These are phyloP conservation scores for Hyaloperonospora brassicae DNA, from an alignment of 352 stramenopile genomes.

Conservation along the genomic window DNA sequence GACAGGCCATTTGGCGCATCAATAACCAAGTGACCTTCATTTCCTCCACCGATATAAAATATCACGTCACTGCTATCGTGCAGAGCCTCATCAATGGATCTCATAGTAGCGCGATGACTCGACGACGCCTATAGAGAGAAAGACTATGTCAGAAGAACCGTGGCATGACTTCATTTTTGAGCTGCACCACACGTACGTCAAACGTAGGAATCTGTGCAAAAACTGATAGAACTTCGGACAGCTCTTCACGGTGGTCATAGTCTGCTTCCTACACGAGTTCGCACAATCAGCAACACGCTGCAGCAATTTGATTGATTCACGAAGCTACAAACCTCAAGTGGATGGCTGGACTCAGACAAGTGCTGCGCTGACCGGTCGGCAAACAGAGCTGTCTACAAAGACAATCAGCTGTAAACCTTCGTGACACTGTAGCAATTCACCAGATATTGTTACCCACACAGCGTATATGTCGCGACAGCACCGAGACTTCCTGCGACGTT, in stretches of 20 bases:
- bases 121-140: slow-evolving; percentile 20
- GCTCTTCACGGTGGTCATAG: slow-evolving; percentile 39
- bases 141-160: not conserved
- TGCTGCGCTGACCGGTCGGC: slow-evolving; percentile 21
- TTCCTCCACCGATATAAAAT: slow-evolving; percentile 35
- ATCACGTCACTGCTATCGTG: slow-evolving; percentile 28
- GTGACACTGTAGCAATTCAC: not conserved
- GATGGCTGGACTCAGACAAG: slow-evolving; percentile 22
- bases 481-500: slow-evolving; percentile 5
- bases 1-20: slow-evolving; percentile 33
- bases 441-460: slow-evolving; percentile 13
- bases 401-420: not conserved
- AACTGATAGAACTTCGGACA: slow-evolving; percentile 36
- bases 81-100: slow-evolving; percentile 29
- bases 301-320: not conserved
- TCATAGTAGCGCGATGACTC: slow-evolving; percentile 26
- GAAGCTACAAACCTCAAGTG: slow-evolving; percentile 17
- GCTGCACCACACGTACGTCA: slow-evolving; percentile 23
- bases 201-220: slow-evolving; percentile 38
- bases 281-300: slow-evolving; percentile 1
- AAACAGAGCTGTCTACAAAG: slow-evolving; percentile 25
- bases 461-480: slow-evolving; percentile 18
- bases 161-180: not conserved
- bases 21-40: slow-evolving; percentile 26
- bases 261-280: slow-evolving; percentile 14